Evolutionary conservation across 768 basidiomycete species (phyloP), one percentile per base, ranked within the genome.

Genomic region (Boletus speciosus): DNA sequence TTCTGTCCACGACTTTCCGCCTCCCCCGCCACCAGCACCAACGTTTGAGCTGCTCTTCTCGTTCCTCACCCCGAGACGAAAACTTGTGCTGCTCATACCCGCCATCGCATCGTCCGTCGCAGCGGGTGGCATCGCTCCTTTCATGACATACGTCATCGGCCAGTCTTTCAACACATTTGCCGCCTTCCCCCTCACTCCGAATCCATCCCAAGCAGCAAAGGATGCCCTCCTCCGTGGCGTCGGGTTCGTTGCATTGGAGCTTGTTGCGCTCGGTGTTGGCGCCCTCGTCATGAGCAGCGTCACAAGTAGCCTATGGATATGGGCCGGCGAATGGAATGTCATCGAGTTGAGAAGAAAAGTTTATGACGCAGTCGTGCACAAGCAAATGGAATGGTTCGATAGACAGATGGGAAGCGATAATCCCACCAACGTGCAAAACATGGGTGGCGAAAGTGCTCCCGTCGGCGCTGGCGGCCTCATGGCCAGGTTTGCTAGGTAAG

Each of bases 301-400:
- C 54, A 90, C 88, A 2, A 84, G 85, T 45, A 78, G 77, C 27
- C 70, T 96, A 10, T 98, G 96, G 96, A 90, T 93, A 44, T 83
- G 85, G 75, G 82, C 86, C 6, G 93, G 92, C 4, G 96, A 98
- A 68, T 75, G 82, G 53, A 90, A 92, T 58, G 83, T 85, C 7
- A 73, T 84, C 60, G 77, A 78, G 8, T 71, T 97, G 19, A 74
- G 94, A 56, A 76, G 78, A 62, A 73, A 74, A 45, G 86, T 95
- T 6, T 96, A 90, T 65, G 63, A 67, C 4, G 80, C 84, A 2
- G 81, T 97, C 27, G 78, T 82, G 15, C 65, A 64, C 23, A 87
- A 86, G 63, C 84, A 86, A 21, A 87, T 96, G 81, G 77, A 78
- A n/a, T 97, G 95, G 94, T 97, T 93, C 66, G 94, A 97, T 71